Evolutionary conservation across 2,329 filamentous ascomycete species (phyloP), one percentile per base, ranked within the genome.

Genomic region (Calonectria ilicicola): DNA sequence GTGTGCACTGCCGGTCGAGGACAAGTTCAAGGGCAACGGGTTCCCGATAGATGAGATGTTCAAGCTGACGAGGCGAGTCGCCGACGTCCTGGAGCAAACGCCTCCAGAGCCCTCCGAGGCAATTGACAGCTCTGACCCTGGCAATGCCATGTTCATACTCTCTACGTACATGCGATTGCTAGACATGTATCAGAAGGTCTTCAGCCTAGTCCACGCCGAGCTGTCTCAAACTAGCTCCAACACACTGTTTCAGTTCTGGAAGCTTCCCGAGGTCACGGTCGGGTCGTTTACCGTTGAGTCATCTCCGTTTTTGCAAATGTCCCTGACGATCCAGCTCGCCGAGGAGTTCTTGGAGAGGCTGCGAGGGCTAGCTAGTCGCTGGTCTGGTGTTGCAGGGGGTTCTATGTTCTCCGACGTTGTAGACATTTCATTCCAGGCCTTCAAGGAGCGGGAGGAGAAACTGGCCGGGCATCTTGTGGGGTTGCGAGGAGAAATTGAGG

Each of bases 11-110:
- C 80, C 78, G 15, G 71, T 66, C 35, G 77, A 78, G 35, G 78
- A 77, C 68, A 76, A 70, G 69, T 79, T 74, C 44, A 79, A 72
- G 47, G 71, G 67, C 27, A 71, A 73, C 69, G 81, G 78, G 27
- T 86, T 86, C 56, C 84, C 85, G 3, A 81, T 86, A 40, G 83
- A 86, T 56, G 81, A 82, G 42, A 82, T 86, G 77, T 86, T 86
- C 76, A 80, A 83, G 66, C 79, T 86, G 27, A 86, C 85, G 5
- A 81, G 82, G 9, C 69, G 77, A 7, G 82, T 86, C 9, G 80
- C 84, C 19, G 81, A 85, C 40, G 79, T 83, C 1, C 72, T 85
- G 7, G 80, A 84, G 53, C 76, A 79, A 27, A 67, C 81, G 2
- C 72, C 77, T 0, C 65, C 72, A 2, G 71, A 67, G 26, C 69